A percentile compares a stretch with the other conserved stretches of the same genome.
phyloP scores from a whole-genome alignment of 2,329 filamentous ascomycete genomes.

The Epichloe baconii region DNA sequence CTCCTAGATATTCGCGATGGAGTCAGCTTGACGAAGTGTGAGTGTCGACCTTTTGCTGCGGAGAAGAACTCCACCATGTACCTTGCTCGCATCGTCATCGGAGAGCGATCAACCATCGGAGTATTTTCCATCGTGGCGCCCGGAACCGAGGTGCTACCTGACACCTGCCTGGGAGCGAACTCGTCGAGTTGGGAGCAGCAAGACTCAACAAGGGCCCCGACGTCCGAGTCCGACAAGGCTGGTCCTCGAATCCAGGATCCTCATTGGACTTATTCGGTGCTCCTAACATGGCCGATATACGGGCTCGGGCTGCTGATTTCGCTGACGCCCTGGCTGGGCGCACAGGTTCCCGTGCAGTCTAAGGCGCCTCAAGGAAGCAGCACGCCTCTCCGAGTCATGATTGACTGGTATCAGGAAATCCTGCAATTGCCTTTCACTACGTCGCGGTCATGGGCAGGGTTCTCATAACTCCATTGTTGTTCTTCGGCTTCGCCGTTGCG shows the following conservation, averaged over 20 bases:
- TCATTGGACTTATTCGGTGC: constrained; percentile 29
- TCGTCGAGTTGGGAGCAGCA: constrained; percentile 42
- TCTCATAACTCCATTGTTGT: constrained; percentile 27
- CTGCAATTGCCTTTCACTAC: constrained; percentile 36
- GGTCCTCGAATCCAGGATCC: constrained; percentile 25
- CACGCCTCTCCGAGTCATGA: constrained; percentile 27
- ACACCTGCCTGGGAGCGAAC: constrained; percentile 40
- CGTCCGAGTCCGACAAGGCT: constrained; percentile 31
- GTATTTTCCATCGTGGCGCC: constrained; percentile 35
- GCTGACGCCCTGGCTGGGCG: constrained; percentile 31
- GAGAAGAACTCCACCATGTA: constrained; percentile 46
- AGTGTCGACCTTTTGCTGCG: constrained; percentile 37
- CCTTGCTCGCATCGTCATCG: constrained; percentile 36
- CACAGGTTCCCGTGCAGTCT: constrained; percentile 30
- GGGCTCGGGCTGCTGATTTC: constrained; percentile 27
- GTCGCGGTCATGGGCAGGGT: constrained; percentile 29
- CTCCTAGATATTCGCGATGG: constrained; percentile 38
- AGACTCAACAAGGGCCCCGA: constrained; percentile 18
- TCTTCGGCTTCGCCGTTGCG: constrained; percentile 28
- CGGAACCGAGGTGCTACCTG: constrained; percentile 32
- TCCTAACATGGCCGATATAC: constrained; percentile 30
- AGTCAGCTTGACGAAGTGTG: constrained; percentile 32
- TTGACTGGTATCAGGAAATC: constrained; percentile 34
- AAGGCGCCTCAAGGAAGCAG: constrained; percentile 18
- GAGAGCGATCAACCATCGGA: constrained; percentile 32